Conservation (phyloP, 139 green algal species). For the Micromonas commoda region DNA sequence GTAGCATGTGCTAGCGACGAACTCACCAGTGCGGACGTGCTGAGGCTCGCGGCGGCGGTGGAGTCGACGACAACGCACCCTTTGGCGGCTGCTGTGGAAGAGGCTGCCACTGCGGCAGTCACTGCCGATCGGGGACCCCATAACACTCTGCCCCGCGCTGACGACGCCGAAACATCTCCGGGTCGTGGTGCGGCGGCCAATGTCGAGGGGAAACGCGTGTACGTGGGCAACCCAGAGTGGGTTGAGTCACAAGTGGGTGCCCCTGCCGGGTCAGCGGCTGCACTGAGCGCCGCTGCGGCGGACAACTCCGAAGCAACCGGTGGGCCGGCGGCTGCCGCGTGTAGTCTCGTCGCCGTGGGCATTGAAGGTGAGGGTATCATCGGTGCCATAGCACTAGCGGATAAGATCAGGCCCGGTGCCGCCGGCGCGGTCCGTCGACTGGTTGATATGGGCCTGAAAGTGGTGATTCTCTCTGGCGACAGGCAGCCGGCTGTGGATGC, state of each 20-base stretch:
- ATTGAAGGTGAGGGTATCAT: conserved; percentile 53
- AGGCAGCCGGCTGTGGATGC: conserved; percentile 45
- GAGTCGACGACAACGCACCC: conserved; percentile 73
- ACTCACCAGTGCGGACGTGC: conserved; percentile 36
- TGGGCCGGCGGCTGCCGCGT: conserved; percentile 14
- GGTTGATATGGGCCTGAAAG: conserved; percentile 48
- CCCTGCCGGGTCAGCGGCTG: not conserved
- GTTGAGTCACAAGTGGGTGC: conserved; percentile 42
- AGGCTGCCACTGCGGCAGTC: conserved; percentile 51
- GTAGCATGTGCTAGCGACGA: conserved; percentile 17
- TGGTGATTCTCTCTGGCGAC: conserved; percentile 76
- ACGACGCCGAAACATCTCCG: conserved; percentile 47
- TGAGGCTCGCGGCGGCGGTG: conserved; percentile 64
- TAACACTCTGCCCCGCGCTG: not conserved
- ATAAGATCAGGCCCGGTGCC: conserved; percentile 62
- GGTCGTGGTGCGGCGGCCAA: conserved; percentile 50
- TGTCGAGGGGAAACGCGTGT: conserved; percentile 45
- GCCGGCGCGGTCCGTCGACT: conserved; percentile 51
- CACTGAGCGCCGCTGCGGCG: not conserved
- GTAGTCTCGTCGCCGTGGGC: conserved; percentile 56
- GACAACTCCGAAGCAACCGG: conserved; percentile 7
- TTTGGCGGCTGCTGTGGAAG: conserved; percentile 69
- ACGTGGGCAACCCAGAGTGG: conserved; percentile 64
- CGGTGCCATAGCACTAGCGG: conserved; percentile 54
- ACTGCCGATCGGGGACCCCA: not conserved